Conservation (phyloP, 495 filamentous ascomycete genomes). For the Hyaloscypha bicolor region DNA sequence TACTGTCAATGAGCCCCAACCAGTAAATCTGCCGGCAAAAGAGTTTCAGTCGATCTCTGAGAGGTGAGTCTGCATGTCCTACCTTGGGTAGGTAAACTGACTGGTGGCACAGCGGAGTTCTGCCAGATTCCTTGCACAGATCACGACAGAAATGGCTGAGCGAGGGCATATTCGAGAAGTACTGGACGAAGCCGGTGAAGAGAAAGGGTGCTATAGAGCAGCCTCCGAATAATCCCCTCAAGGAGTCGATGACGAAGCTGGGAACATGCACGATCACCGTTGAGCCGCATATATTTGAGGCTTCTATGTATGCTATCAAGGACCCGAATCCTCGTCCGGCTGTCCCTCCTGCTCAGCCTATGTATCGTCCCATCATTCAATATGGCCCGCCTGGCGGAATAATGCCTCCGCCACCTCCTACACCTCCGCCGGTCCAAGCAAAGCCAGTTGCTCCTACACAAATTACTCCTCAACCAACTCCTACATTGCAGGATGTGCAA, state of each 20-base stretch:
- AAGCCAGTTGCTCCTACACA: constrained; percentile 25
- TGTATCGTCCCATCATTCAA: constrained; percentile 65
- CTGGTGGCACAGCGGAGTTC: constrained; percentile 66
- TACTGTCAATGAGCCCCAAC: constrained; percentile 69
- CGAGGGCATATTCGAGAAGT: constrained; percentile 81
- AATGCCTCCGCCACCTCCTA: constrained; percentile 54
- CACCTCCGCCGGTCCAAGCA: constrained; percentile 38
- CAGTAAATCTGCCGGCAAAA: constrained; percentile 58
- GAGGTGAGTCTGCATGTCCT: constrained; percentile 55
- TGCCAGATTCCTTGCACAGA: constrained; percentile 77
- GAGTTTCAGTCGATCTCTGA: constrained; percentile 84
- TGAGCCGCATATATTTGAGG: constrained; percentile 90
- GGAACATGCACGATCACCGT: constrained; percentile 80
- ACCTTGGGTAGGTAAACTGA: not conserved
- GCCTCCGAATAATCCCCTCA: constrained; percentile 75
- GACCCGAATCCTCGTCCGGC: constrained; percentile 59
- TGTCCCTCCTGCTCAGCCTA: constrained; percentile 34
- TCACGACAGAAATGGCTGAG: constrained; percentile 88
- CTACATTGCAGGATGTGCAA: constrained; percentile 23
- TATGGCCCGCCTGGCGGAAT: constrained; percentile 66
- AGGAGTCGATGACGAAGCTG: constrained; percentile 83
- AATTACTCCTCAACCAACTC: constrained; percentile 23
- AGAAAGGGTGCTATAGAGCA: constrained; percentile 71
- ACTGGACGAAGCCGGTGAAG: constrained; percentile 90
- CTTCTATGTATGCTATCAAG: constrained; percentile 82